Conservation (phyloP, 768 basidiomycete species). For the Lentinula sp. region DNA sequence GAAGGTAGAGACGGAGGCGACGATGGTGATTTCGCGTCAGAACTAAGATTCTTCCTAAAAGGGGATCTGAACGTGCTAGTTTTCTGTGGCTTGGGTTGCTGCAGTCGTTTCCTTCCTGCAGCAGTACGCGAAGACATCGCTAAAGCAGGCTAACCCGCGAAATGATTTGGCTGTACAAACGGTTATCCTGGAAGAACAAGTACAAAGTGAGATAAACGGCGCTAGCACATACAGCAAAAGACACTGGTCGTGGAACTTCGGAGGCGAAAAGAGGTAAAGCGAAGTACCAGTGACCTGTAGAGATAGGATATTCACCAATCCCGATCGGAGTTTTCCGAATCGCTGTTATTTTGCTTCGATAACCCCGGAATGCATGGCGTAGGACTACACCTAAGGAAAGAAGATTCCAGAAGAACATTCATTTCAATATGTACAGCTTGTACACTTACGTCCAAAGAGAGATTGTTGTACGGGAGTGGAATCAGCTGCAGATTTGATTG, state of each 20-base stretch:
- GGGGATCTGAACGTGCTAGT: background rate
- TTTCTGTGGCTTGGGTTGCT: background rate
- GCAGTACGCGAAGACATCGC: conserved; percentile 8
- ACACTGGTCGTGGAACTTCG: background rate
- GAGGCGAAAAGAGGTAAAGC: background rate
- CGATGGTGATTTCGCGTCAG: background rate
- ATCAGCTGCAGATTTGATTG: background rate
- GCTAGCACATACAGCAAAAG: background rate
- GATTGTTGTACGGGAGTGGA: background rate
- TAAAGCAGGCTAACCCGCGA: background rate
- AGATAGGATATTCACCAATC: background rate
- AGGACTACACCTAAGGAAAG: background rate
- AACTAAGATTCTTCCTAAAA: background rate
- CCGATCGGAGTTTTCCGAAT: background rate
- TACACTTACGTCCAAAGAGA: background rate
- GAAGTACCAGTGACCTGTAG: background rate
- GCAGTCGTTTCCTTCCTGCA: conserved; percentile 9
- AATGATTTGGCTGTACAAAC: background rate
- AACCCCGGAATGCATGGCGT: background rate
- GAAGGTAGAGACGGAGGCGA: background rate
- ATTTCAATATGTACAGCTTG: background rate
- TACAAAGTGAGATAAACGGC: background rate
- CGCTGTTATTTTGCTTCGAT: background rate
- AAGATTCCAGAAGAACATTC: background rate
- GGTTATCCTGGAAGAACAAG: background rate